A percentile compares a stretch with the other conserved stretches of the same genome.
Evolutionary conservation across 2,329 filamentous ascomycete genomes (phyloP).

Genomic region (Blumeria graminis): DNA sequence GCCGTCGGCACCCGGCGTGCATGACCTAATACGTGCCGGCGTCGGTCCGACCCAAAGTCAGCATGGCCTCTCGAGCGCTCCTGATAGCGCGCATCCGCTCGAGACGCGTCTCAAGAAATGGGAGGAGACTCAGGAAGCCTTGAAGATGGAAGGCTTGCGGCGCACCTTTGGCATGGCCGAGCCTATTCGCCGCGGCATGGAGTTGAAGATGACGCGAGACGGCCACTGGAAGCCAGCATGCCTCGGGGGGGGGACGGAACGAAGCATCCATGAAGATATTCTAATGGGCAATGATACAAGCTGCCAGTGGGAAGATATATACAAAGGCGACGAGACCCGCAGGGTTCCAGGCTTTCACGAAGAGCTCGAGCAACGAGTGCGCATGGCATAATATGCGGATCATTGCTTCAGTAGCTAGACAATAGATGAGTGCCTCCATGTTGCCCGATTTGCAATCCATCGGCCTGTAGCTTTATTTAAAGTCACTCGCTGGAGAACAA

Average conservation of each 20-base stretch:
- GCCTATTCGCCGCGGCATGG: constrained; percentile 81
- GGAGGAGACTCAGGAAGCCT: constrained; percentile 65
- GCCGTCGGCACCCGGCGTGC: constrained; percentile 76
- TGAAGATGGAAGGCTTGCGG: constrained; percentile 75
- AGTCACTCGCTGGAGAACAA: no score
- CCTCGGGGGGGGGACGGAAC: constrained; percentile 25
- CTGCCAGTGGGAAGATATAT: constrained; percentile 87
- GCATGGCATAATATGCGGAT: constrained; percentile 27
- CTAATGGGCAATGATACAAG: constrained; percentile 53
- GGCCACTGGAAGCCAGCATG: constrained; percentile 59
- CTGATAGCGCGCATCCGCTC: constrained; percentile 57
- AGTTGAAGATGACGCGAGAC: constrained; percentile 64
- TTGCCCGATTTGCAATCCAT: no score
- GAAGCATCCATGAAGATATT: constrained; percentile 67
- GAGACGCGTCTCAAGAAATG: constrained; percentile 74
- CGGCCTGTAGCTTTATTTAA: no score
- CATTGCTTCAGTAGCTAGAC: no score
- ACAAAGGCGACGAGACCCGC: constrained; percentile 45
- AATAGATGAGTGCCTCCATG: no score
- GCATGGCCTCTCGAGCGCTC: constrained; percentile 15
- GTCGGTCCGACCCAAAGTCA: constrained; percentile 35
- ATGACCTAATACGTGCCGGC: constrained; percentile 77
- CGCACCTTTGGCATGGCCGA: constrained; percentile 81
- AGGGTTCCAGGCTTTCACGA: constrained; percentile 46
- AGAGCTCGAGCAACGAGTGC: constrained; percentile 82